These are phyloP conservation scores for Entelexis sorbosivorans DNA, from an alignment of 1,139 yeast species.

Conservation along the genomic window DNA sequence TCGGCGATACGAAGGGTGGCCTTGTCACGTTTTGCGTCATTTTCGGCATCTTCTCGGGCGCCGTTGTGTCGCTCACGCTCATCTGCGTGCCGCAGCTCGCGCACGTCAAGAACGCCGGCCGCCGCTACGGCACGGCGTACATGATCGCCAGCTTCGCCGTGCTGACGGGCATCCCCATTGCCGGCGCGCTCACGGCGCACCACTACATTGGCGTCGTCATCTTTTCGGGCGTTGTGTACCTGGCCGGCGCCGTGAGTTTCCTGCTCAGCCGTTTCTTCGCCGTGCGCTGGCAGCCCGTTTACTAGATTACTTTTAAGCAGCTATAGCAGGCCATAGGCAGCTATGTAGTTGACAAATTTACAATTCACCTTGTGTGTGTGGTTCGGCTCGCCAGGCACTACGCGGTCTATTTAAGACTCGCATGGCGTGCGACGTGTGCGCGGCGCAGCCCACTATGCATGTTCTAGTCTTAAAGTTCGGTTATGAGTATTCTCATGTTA, in stretches of 20 bases:
- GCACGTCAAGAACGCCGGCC: slow-evolving; percentile 53
- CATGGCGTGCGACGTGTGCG: too few species aligned
- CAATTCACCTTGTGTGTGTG: too few species aligned
- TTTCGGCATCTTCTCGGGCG: slow-evolving; percentile 46
- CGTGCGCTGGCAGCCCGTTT: slow-evolving; percentile 24
- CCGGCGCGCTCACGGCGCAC: slow-evolving; percentile 34
- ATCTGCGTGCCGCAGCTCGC: slow-evolving; percentile 47
- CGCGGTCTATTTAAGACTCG: too few species aligned
- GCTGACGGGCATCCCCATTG: slow-evolving; percentile 43
- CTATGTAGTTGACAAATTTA: too few species aligned
- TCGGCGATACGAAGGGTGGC: slow-evolving; percentile 36
- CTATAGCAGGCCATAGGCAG: too few species aligned
- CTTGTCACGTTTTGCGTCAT: slow-evolving; percentile 40
- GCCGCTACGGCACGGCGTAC: slow-evolving; percentile 58
- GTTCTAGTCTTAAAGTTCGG: too few species aligned
- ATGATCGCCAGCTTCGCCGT: slow-evolving; percentile 52
- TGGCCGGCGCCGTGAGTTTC: slow-evolving; percentile 25
- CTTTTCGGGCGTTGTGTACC: slow-evolving; percentile 28
- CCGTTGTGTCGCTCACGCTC: slow-evolving; percentile 40
- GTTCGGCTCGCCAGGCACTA: too few species aligned
- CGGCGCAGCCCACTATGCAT: too few species aligned
- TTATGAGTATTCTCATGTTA: too few species aligned
- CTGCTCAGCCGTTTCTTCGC: slow-evolving; percentile 25
- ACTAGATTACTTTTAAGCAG: too few species aligned
- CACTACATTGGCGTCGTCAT: slow-evolving; percentile 28